Evolutionary conservation across 306 rosid species (phyloP), one percentile per base, ranked within the genome.

Genomic region (Sphenostylis stenocarpa): DNA sequence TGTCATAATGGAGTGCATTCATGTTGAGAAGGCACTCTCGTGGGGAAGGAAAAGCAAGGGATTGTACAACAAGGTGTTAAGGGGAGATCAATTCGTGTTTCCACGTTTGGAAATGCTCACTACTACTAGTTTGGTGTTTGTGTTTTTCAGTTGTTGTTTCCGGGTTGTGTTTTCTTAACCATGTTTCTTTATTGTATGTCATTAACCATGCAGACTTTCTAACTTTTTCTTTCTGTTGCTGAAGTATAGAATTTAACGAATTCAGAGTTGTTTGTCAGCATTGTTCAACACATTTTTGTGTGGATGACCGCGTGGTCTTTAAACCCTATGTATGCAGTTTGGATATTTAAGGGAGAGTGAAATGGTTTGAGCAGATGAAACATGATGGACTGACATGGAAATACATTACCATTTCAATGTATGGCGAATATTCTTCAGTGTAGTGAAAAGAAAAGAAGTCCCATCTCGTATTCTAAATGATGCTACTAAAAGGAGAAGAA

Each of bases 101-200:
- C 78, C 87, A 82, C 64, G 17, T 77, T 55, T 51, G 77, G 75
- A 78, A 73, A 74, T 77, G 72, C 70, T 62, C 72, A 67, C 70
- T 44, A 43, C 23, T 44, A 49, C 23, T 73, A 70, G 69, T 81
- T 72, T 79, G 77, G 73, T 38, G 88, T 38, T 26, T 84, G 86
- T 86, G 83, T 82, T 81, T 79, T 84, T 75, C 77, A 78, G 49
- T 75, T 70, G 12, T 77, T 81, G 78, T 58, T 82, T 84, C 14
- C 43, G 69, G 61, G 82, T n/a, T 24, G 83, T 61, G 64, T 49
- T 76, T n/a, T 75, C 67, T 71, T 73, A 79, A 76, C 79, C 82
- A 1, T 57, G 74, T 79, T 68, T 71, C 52, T 45, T 81, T 75
- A 75, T 58, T 70, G 69, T 72, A 11, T 76, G 70, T 83, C 84